Base-by-base conservation (phyloP, 805 yeast genomes). In the Nakazawaea populi region DNA sequence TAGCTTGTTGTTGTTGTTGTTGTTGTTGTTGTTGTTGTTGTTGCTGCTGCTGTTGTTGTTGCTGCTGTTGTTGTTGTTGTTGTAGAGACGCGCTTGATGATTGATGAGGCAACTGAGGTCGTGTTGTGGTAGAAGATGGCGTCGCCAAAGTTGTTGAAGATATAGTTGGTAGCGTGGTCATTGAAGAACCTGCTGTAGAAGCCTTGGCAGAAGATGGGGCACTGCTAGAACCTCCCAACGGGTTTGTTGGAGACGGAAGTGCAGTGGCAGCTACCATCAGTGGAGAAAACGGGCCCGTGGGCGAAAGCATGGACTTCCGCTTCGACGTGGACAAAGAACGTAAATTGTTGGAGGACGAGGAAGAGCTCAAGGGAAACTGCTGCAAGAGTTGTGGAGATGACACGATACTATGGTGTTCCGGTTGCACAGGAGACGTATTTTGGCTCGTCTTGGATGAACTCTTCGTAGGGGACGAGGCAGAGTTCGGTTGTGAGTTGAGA, bases 391-490 rank as follows among this genome's bases (percentile, higher is more conserved):
- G 38, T 9, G 53, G 44, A 35, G 53, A 50, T 18, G 45, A 31
- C n/a, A 39, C 10, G 29, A 34, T 9, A 34, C 3, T 34, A 12
- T 44, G 41, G 9, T 44, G 37, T 11, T 34, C 29, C 10, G 12
- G 40, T 24, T 36, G 39, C 6, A 44, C 27, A 11, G 53, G 46
- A 1, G 51, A 52, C 11, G 51, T 39, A 3, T 43, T 38, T 34
- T 45, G 49, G 29, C 48, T 51, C n/a, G 51, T 27, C 29, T 24
- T 43, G 28, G 51, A 14, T 9, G 48, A 37, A 3, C 35, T 30
- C 18, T 58, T 55, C 4, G 66, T 60, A 3, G 65, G 62, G 1
- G 71, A 60, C 10, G 71, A 53, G 3, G 66, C 52, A 24, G 70
- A 49, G 28, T 41, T 46, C 4, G 53, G 47, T 31, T 36, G 44